Evolutionary conservation across 805 yeast species (phyloP).

Genomic region (Cyberlindnera sargentensis): DNA sequence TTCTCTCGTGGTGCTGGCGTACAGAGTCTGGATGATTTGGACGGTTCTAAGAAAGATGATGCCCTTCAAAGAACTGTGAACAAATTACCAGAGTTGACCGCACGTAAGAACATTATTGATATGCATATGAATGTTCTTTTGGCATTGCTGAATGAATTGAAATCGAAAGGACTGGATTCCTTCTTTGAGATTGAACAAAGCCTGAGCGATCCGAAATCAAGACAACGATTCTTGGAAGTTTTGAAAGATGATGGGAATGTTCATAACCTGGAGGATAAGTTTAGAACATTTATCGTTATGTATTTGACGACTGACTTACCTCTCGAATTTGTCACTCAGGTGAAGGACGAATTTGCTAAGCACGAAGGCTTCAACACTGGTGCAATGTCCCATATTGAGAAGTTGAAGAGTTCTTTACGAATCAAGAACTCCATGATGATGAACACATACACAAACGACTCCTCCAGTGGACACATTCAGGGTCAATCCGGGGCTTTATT

Average conservation of each 20-base stretch:
- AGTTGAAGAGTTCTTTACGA: constrained; percentile 71
- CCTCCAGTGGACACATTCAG: constrained; percentile 19
- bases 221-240: constrained; percentile 53
- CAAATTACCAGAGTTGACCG: constrained; percentile 86
- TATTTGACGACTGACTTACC: constrained; percentile 47
- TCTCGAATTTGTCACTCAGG: constrained; percentile 46
- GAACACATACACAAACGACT: constrained; percentile 27
- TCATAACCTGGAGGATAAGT: constrained; percentile 70
- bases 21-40: constrained; percentile 67
- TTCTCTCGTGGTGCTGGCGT: constrained; percentile 70
- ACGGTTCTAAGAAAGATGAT: constrained; percentile 44
- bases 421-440: constrained; percentile 34
- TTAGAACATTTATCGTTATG: constrained; percentile 82
- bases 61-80: constrained; percentile 79
- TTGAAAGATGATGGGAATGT: constrained; percentile 41
- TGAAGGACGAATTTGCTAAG: constrained; percentile 52
- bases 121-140: constrained; percentile 96
- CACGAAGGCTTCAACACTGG: constrained; percentile 53
- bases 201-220: constrained; percentile 47
- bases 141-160: constrained; percentile 71
- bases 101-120: constrained; percentile 81
- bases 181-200: constrained; percentile 93
- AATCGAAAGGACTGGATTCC: constrained; percentile 80
- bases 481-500: constrained; percentile 47
- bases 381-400: constrained; percentile 67